Base-by-base conservation (phyloP, 257 asterid species). In the Sherardia arvensis region DNA sequence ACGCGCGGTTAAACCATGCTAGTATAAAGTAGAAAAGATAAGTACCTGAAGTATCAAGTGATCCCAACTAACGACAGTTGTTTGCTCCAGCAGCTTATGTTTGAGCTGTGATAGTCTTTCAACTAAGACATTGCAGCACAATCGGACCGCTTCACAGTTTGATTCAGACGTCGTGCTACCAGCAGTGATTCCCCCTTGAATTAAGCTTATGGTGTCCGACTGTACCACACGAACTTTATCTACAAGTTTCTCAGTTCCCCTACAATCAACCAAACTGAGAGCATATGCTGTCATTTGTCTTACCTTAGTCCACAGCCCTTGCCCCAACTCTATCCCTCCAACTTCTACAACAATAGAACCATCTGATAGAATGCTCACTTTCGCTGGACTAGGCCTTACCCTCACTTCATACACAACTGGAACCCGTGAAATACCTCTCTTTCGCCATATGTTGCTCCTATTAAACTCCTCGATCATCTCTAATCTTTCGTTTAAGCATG, bases 141-240 rank as follows among this genome's bases (percentile, higher is more conserved):
- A 67, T 68, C 85, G 76, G 66, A 74, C 89, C 8, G 96, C 96
- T 75, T 80, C 94, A 64, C 94, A 87, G 56, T 90, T 85, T 58
- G 91, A 81, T 74, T 87, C 94, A 5, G 94, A 87, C 4, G 96
- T 78, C 6, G 96, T 87, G 83, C 96, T 87, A 14, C 84, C 94
- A 8, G 78, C 81, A 4, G 96, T 87, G 58, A 66, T 27, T 28
- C 94, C 91, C 12, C 91, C 96, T 72, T 87, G 94, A 11, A 81
- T 79, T 23, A 87, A 45, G 78, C 89, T 84, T 71, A 87, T 64
- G 11, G 91, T 87, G 72, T 87, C 96, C 2, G 91, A 38, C 66
- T 87, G 96, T 30, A 87, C 66, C 20, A 87, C 87, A 61, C 94
- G 79, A 64, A 87, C 71, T 77, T 83, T 87, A 29, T 83, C 89